Conservation (phyloP, 257 asterid genomes). For the Plantago major region DNA sequence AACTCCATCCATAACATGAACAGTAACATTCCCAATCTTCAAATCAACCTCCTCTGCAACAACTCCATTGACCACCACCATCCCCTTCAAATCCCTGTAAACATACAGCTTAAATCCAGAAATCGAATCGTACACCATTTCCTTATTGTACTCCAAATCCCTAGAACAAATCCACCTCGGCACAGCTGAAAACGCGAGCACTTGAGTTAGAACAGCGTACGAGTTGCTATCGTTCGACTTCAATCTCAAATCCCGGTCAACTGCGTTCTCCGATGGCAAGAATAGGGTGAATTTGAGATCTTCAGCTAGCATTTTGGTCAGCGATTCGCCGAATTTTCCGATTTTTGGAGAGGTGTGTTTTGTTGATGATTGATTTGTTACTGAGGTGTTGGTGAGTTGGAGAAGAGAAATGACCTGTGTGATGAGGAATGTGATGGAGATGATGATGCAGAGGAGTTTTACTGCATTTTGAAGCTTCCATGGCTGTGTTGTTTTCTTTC, state of each 20-base stretch:
- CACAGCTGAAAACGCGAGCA: conserved; percentile 69
- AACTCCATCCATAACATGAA: conserved; percentile 53
- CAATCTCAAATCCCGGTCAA: conserved; percentile 48
- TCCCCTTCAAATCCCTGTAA: conserved; percentile 41
- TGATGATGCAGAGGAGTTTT: conserved; percentile 31
- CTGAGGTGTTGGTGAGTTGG: conserved; percentile 31
- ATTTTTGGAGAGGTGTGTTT: conserved; percentile 15
- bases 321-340: conserved; percentile 52
- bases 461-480: too few relatives aligned
- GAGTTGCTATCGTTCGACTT: conserved; percentile 42
- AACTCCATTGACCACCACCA: conserved; percentile 50
- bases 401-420: conserved; percentile 40
- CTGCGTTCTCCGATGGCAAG: conserved; percentile 63
- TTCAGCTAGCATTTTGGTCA: conserved; percentile 59
- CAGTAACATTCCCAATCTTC: conserved; percentile 32
- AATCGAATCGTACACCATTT: conserved; percentile 49
- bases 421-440: conserved; percentile 36
- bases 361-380: neutral
- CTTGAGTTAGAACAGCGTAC: conserved; percentile 58
- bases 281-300: conserved; percentile 76
- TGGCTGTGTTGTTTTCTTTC: conserved; percentile 21
- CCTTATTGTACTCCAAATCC: conserved; percentile 38
- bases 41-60: conserved; percentile 40
- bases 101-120: conserved; percentile 49
- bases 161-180: conserved; percentile 42